Base-by-base conservation (phyloP, 2,329 filamentous ascomycete genomes). In the Cladophialophora immunda region DNA sequence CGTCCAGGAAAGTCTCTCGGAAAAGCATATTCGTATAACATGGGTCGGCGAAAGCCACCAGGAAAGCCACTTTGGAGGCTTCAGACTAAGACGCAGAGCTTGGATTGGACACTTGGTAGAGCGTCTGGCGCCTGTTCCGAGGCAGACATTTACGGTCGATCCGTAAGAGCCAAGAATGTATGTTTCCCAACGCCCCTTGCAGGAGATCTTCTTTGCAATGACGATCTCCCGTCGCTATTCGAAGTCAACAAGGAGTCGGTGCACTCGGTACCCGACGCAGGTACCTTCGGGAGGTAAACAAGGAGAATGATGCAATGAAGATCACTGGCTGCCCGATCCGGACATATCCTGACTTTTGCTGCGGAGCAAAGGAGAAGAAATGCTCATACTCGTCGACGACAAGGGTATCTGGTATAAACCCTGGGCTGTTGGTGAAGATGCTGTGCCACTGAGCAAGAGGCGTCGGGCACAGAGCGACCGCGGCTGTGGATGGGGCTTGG, bases 141-240 rank as follows among this genome's bases (percentile, higher is more conserved):
- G 27, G 50, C 50, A 53, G 27, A 19, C n/a, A 32, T 32, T 30
- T 17, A n/a, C 17, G 19, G 30, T 32, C 27, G 27, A 55, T 32
- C 53, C 53, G 25, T 7, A 41, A n/a, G 55, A 34, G 22, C 30
- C 30, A 27, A 58, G 34, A 27, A 32, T 58, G 22, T 27, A 25
- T 59, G 22, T 8, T 45, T 50, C 25, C 11, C 25, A 29, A 22
- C 27, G 57, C 57, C 57, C 54, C 57, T 59, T 59, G 57, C 57
- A 50, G 57, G 8, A 15, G 38, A 45, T 50, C n/a, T 50, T 22
- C 38, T 17, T 25, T n/a, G 15, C 22, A 59, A 50, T 45, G 57
- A 47, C 38, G 57, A 61, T 61, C 58, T 61, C 58, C 47, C 62
- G 55, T 25, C 25, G 25, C 56, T 50, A 55, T 52, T 54, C n/a